Base-by-base conservation (phyloP, 192 early-diverging fungal genomes). In the Cladochytrium replicatum region DNA sequence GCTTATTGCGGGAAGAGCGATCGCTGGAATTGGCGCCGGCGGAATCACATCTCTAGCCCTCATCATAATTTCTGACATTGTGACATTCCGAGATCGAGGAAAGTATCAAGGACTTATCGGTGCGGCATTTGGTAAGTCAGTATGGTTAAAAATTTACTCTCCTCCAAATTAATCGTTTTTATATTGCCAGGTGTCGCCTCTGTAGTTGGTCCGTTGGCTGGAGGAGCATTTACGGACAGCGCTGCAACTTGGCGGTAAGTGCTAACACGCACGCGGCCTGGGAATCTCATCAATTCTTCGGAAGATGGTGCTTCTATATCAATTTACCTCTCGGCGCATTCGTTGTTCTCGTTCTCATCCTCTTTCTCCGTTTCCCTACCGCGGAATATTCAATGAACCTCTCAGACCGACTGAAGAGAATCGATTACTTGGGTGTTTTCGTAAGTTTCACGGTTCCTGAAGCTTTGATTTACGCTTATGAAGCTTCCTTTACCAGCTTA, bases 41-140 rank as follows among this genome's bases (percentile, higher is more conserved):
- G 90, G 88, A 13, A 75, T 93, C 26, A 66, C 87, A 52, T 68
- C 80, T 1, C 66, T 90, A 48, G 85, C 83, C 6, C 75, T 93
- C 27, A 80, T 93, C 41, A 85, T 90, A 28, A 76, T 93, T 37
- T 75, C 87, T 1, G 93, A 93, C 41, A 64, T 96, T 41, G 74
- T 88, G 15, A 68, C 84, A 27, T 9, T 63, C 28, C 8, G 37
- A 0, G 78, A 96, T 34, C 68, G 89, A 23, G 82, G 80, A 26
- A 87, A 84, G 55, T 89, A 86, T 55, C 75, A 85, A 52, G 74
- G 82, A 17, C 45, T 90, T 19, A 77, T 87, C 15, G 84, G 84
- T 11, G 81, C 76, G 38, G 77, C 74, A 0, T 83, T 87, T 71
- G 87, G 82, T n/a, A n/a, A n/a, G n/a, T n/a, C n/a, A n/a, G n/a